Base-by-base conservation (phyloP, 2,329 filamentous ascomycete species). In the Lasiodiplodia gonubiensis region DNA sequence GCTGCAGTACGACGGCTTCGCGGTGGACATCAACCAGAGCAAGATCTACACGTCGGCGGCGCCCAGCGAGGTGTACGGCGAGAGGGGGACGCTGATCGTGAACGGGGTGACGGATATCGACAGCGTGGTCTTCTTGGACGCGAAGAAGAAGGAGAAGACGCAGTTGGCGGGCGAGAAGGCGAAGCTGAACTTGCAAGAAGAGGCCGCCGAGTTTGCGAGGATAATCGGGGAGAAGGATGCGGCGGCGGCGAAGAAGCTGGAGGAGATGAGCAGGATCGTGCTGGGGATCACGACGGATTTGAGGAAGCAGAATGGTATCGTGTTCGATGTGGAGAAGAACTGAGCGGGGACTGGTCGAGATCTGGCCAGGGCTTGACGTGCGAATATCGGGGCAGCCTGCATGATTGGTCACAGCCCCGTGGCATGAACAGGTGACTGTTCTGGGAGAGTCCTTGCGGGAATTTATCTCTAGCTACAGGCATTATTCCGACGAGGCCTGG, bases 21-120 rank as follows among this genome's bases (percentile, higher is more conserved):
- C 76, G 18, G 81, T 84, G 11, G 74, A 75, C 70, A 80, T 80
- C 71, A 83, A 75, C 72, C 74, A 77, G 69, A 76, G 75, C 68
- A 85, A 85, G 70, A 78, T 79, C 60, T 84, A 80, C 70, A 78
- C 76, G 37, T 80, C 77, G n/a, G 75, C 77, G 4, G 79, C 81
- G 18, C 80, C 80, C 7, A 76, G 64, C 37, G 83, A 85, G 71
- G 73, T 85, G 1, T 84, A 81, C 69, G 82, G 82, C 14, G 79
- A 83, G 70, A 81, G 80, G 68, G 83, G 82, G 2, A 83, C 82
- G 48, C 67, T 85, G 21, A 75, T 77, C 4, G 71, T 81, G 11
- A 81, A 82, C 48, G 78, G 72, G 0, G 80, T 83, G 18, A 81
- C 82, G 57, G 82, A 84, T 69, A 81, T 85, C 55, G 75, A 76